These are phyloP conservation scores for Aspergillus amoenus DNA, from an alignment of 2,329 filamentous ascomycete species.

Conservation along the genomic window DNA sequence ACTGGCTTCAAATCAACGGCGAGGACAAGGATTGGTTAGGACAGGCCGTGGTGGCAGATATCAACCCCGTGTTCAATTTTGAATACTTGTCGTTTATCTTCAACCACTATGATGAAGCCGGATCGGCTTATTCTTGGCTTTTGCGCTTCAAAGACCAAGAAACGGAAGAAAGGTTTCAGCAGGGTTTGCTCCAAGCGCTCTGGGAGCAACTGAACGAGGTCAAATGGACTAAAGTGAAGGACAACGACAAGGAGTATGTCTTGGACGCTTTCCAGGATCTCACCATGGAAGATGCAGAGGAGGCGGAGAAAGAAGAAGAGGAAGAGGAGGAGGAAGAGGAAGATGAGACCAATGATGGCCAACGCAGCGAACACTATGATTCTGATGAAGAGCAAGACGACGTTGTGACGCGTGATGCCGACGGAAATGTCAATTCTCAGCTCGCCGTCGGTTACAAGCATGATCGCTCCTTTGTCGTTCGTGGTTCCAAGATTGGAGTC, in stretches of 20 bases:
- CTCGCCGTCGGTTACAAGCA: conserved; percentile 96
- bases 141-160: conserved; percentile 84
- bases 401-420: conserved; percentile 63
- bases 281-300: conserved; percentile 70
- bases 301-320: conserved; percentile 54
- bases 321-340: conserved; percentile 60
- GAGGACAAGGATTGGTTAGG: conserved; percentile 80
- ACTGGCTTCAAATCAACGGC: conserved; percentile 86
- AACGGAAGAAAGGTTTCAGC: conserved; percentile 81
- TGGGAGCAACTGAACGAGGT: conserved; percentile 95
- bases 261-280: conserved; percentile 94
- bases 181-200: conserved; percentile 89
- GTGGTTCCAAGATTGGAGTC: conserved; percentile 96
- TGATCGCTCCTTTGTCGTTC: conserved; percentile 93
- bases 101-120: conserved; percentile 89
- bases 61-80: conserved; percentile 98
- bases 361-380: conserved; percentile 72
- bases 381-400: conserved; percentile 79
- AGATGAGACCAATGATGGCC: conserved; percentile 62
- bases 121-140: conserved; percentile 92
- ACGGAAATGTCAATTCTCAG: conserved; percentile 87
- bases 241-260: conserved; percentile 90
- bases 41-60: conserved; percentile 79
- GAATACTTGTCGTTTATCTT: conserved; percentile 99
- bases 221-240: conserved; percentile 92